Evolutionary conservation across 2,329 filamentous ascomycete species (phyloP).

Genomic region (Stemphylium vesicarium): DNA sequence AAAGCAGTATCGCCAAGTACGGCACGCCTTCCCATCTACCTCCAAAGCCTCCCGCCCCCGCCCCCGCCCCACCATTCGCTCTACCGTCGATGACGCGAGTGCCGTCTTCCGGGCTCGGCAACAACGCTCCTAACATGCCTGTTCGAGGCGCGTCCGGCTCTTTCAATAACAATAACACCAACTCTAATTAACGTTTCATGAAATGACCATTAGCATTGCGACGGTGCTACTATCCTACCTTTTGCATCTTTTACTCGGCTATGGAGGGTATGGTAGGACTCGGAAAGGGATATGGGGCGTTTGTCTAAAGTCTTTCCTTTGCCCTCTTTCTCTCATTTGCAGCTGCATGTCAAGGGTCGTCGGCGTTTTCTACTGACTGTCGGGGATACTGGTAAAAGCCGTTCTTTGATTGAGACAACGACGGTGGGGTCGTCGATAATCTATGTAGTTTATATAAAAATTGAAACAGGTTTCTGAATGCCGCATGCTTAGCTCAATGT

Average conservation of each 20-base stretch:
- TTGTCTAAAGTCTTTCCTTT: conserved; percentile 5
- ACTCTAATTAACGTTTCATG: conserved; percentile 27
- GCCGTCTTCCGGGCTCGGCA: conserved; percentile 20
- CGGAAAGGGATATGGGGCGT: conserved; percentile 8
- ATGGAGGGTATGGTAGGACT: conserved; percentile 3
- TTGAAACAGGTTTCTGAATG: background rate
- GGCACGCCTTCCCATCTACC: conserved; percentile 62
- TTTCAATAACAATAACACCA: conserved; percentile 13
- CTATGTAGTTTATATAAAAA: conserved; percentile 8
- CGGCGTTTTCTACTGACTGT: conserved; percentile 7
- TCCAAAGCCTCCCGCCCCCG: conserved; percentile 60
- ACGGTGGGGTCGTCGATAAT: background rate
- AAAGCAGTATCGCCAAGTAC: conserved; percentile 62
- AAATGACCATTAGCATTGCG: conserved; percentile 36
- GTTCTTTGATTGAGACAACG: background rate
- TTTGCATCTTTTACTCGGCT: conserved; percentile 16
- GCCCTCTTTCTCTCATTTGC: conserved; percentile 1
- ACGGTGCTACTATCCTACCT: conserved; percentile 27
- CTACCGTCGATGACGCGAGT: conserved; percentile 27
- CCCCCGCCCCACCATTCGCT: conserved; percentile 36
- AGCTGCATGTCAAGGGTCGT: conserved; percentile 14
- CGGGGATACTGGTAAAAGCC: conserved; percentile 4
- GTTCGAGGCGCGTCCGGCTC: conserved; percentile 15
- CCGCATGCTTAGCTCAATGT: background rate
- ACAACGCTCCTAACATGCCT: conserved; percentile 16